Percentiles rank a stretch among this genome's conserved stretches.
These are phyloP conservation scores for Sclerotinia glacialis DNA, from an alignment of 2,329 filamentous ascomycete genomes.

Conservation along the genomic window DNA sequence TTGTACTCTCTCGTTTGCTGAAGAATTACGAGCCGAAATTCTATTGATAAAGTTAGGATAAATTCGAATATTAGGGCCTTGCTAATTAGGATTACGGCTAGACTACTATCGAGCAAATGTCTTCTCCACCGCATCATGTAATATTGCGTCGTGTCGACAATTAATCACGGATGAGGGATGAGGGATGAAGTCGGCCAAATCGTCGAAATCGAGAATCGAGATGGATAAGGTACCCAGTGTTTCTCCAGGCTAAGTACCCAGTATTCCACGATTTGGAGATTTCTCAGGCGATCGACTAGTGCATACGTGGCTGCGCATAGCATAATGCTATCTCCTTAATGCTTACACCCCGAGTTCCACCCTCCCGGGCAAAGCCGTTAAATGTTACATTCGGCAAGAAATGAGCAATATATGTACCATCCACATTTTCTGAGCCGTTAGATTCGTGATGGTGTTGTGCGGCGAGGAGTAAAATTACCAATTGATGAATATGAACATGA, in stretches of 20 bases:
- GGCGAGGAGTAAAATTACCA: not conserved
- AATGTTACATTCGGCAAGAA: constrained; percentile 7
- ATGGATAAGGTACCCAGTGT: not conserved
- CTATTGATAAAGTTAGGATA: not conserved
- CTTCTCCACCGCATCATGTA: not conserved
- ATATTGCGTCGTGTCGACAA: not conserved
- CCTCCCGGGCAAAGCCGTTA: constrained; percentile 1
- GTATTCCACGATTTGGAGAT: not conserved
- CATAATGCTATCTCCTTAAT: not conserved
- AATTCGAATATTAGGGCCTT: not conserved
- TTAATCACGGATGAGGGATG: not conserved
- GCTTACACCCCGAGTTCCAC: constrained; percentile 3
- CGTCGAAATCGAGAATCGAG: not conserved
- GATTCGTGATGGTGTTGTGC: not conserved
- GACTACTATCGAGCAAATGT: not conserved
- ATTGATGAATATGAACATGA: not conserved
- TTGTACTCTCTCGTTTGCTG: not conserved
- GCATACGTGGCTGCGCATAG: constrained; percentile 21
- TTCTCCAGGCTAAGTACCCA: not conserved
- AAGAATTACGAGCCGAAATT: constrained; percentile 4
- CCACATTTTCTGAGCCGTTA: not conserved
- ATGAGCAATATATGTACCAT: not conserved
- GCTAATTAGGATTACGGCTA: not conserved
- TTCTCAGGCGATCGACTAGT: not conserved
- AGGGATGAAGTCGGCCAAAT: not conserved